Evolutionary conservation across 495 filamentous ascomycete genomes (phyloP), one percentile per base, ranked within the genome.

Genomic region (Lophiostoma macrostomum): DNA sequence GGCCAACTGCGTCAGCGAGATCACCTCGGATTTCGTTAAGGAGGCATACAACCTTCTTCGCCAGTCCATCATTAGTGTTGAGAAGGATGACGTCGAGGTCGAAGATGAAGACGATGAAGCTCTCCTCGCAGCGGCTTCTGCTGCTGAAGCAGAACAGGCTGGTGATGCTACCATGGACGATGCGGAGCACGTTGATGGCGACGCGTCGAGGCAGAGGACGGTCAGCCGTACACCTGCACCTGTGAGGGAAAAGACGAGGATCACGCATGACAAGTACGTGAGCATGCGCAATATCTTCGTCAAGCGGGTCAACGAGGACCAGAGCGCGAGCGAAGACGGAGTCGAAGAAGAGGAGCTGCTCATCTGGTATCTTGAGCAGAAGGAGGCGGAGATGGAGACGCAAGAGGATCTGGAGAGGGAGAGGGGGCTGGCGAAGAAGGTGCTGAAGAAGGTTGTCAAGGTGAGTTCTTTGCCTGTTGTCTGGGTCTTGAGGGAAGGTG

Each of bases 1-100:
- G 69, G 88, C 87, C 31, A 97, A 95, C 66, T 97, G 93, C 68
- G 88, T 96, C 25, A 90, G 91, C 64, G 90, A 96, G 57, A 83
- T 99, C 45, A 82, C 82, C 0, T 79, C 85, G 24, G 81, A 79
- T 0, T 91, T 96, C 61, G 93, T 99, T 11, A 78, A 84, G 19
- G 93, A 99, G 68, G 93, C 90, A 2, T 96, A 83, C 64, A 85
- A 91, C 42, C 78, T 99, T 5, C 77, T 99, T 4, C 73, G 88
- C 25, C 90, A 95, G 71, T 90, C 85, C 70, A 97, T 99, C 66
- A 95, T 99, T 60, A 91, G 87, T 13, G 91, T 99, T 14, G 94
- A 99, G 69, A 93, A 96, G 61, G 93, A 99, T 60, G 93, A 99
- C 57, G 85, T 99, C 12, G 93, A 97, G 66, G 86, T 99, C 29